Percentiles rank a stretch among this genome's conserved stretches.
These are phyloP conservation scores for Metarhizium humberi DNA, from an alignment of 2,329 filamentous ascomycete genomes.

Conservation along the genomic window DNA sequence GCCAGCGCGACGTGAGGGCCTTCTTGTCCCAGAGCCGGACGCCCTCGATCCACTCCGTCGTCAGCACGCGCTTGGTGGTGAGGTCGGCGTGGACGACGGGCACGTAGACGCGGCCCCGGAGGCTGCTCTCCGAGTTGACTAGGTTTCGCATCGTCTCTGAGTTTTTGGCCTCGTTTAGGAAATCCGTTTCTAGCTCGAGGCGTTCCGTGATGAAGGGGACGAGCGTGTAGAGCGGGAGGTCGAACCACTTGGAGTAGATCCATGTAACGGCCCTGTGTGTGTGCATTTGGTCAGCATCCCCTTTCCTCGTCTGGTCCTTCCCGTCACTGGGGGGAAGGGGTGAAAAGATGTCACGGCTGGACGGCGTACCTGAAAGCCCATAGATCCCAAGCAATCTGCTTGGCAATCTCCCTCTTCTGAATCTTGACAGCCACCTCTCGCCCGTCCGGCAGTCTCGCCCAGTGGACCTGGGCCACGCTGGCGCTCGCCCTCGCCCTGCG, in stretches of 20 bases:
- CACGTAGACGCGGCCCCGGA: constrained; percentile 78
- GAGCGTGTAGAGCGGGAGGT: constrained; percentile 83
- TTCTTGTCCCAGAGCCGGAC: constrained; percentile 88
- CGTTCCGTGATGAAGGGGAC: constrained; percentile 91
- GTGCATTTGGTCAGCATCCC: not conserved
- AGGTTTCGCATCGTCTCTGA: constrained; percentile 73
- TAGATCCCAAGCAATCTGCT: constrained; percentile 88
- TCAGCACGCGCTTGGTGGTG: constrained; percentile 75
- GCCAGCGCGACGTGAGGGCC: constrained; percentile 66
- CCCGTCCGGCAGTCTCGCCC: constrained; percentile 78
- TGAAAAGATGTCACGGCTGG: not conserved
- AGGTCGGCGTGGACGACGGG: constrained; percentile 77
- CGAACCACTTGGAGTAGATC: constrained; percentile 80
- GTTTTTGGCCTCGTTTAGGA: constrained; percentile 84
- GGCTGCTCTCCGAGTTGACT: constrained; percentile 63
- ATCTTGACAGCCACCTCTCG: constrained; percentile 92
- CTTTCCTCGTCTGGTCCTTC: too few relatives aligned
- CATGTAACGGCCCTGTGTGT: constrained; percentile 60
- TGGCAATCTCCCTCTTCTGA: constrained; percentile 87
- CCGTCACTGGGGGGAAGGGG: too few relatives aligned
- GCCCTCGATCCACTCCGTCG: constrained; percentile 96
- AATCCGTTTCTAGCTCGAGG: constrained; percentile 89
- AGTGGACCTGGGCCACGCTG: constrained; percentile 94
- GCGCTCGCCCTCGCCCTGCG: constrained; percentile 61
- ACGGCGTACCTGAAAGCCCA: constrained; percentile 79